Conservation (phyloP, 345 rosid genomes). For the Crucihimalaya himalaica region DNA sequence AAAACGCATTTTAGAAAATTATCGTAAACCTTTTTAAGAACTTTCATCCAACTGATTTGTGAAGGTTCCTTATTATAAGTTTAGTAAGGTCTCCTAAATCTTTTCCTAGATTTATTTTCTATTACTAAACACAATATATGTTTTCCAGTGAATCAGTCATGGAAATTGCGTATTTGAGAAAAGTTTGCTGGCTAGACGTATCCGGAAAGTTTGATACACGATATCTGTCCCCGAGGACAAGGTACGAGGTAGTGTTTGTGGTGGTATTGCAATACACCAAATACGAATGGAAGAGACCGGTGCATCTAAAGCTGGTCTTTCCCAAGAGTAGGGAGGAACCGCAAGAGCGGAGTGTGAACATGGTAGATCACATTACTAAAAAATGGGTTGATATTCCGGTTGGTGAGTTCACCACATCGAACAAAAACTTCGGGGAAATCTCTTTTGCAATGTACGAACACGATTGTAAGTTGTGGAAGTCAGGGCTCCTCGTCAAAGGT, state of each 20-base stretch:
- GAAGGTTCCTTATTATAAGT: background rate
- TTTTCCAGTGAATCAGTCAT: background rate
- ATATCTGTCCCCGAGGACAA: background rate
- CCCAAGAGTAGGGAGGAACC: background rate
- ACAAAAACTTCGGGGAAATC: background rate
- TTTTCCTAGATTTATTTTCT: background rate
- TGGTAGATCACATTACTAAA: background rate
- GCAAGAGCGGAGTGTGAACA: background rate
- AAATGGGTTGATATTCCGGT: background rate
- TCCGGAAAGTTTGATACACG: background rate
- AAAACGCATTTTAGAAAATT: background rate
- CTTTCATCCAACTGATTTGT: background rate
- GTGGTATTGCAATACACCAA: background rate
- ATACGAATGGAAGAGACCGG: background rate
- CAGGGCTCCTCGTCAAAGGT: constrained; percentile 10
- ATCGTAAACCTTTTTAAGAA: background rate
- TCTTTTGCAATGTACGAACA: constrained; percentile 1
- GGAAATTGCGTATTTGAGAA: background rate
- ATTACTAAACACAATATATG: background rate
- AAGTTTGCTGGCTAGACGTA: background rate
- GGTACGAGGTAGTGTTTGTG: constrained; percentile 1
- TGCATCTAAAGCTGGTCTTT: background rate
- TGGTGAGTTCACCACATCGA: background rate
- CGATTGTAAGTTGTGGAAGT: background rate
- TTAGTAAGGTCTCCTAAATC: no score